Evolutionary conservation across 495 filamentous ascomycete species (phyloP).

Genomic region (Talaromyces liani): DNA sequence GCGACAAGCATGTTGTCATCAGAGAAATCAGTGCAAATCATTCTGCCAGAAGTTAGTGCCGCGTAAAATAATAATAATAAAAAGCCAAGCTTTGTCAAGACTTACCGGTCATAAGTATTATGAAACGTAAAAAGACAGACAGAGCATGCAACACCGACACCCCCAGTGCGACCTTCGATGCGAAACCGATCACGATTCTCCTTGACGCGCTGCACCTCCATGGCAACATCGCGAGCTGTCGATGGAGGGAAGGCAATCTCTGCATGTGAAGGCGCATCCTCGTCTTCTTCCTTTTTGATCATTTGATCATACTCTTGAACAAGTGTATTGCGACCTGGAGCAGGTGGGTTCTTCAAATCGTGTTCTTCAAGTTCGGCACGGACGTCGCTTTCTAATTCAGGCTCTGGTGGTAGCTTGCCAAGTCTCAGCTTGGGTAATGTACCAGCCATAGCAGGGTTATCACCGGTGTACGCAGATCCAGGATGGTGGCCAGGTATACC

Average conservation of each 20-base stretch:
- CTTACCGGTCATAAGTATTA: constrained; percentile 84
- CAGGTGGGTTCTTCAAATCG: constrained; percentile 63
- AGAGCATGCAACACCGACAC: constrained; percentile 70
- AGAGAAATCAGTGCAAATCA: constrained; percentile 90
- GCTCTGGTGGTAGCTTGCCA: constrained; percentile 73
- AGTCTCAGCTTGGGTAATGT: constrained; percentile 57
- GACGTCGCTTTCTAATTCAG: constrained; percentile 70
- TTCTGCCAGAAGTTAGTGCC: constrained; percentile 41
- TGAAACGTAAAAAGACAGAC: constrained; percentile 97
- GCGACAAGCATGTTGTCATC: constrained; percentile 79
- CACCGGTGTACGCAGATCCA: constrained; percentile 70
- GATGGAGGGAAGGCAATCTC: constrained; percentile 82
- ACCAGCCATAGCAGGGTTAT: constrained; percentile 48
- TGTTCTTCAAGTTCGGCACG: constrained; percentile 74
- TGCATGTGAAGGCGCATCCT: constrained; percentile 68
- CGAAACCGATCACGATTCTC: constrained; percentile 86
- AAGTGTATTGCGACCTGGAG: constrained; percentile 54
- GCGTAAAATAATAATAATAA: neutral
- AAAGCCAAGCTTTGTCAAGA: constrained; percentile 1
- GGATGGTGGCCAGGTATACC: constrained; percentile 89
- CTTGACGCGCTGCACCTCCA: constrained; percentile 91
- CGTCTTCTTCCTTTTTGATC: constrained; percentile 86
- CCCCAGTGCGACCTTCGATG: constrained; percentile 72
- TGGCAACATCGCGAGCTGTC: constrained; percentile 76
- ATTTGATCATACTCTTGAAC: constrained; percentile 72